Base-by-base conservation (phyloP, 805 yeast genomes). In the Maudiozyma saulgeensis region DNA sequence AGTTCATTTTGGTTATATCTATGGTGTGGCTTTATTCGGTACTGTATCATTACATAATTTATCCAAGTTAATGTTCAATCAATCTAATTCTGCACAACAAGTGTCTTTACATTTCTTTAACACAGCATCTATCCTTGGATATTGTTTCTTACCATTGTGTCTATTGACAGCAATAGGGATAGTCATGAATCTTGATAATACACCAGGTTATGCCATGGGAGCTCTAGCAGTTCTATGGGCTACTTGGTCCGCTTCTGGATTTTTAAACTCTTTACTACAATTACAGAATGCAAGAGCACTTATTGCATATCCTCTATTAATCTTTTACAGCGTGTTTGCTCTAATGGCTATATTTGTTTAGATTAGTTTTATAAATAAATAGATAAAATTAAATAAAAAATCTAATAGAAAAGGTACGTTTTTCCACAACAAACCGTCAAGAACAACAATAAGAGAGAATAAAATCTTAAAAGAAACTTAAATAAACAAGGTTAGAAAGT, bases 11-110 rank as follows among this genome's bases (percentile, higher is more conserved):
- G 98, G 98, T 2, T 93, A 93, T 66, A 86, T 93, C 45, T 93
- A 93, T 62, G 98, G 99, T 39, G 95, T 93, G 41, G 98, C 96
- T 0, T 69, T 93, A 41, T 81, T 91, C 57, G 99, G 99, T 16
- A 84, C 95, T 1, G 63, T 87, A 15, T 81, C 95, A 32, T 77
- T 89, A 55, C 97, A 90, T 68, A 78, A 79, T 57, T 72, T 93
- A 51, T 84, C 95, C 66, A 89, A 85, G 64, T 73, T 88, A 53
- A 93, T 93, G 99, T 19, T 23, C 11, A 23, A 23, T 9, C 31
- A 15, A n/a, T 12, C 21, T 41, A 26, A 15, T 6, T 13, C 43
- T 12, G 16, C 15, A n/a, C 52, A 63, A 48, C 54, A 64, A 68
- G 18, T 26, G 2, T n/a, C 37, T 11, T 18, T 78, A 48, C 77